These are phyloP conservation scores for Planoprotostelium fungivorum DNA, from an alignment of 78 protist species.

Conservation along the genomic window DNA sequence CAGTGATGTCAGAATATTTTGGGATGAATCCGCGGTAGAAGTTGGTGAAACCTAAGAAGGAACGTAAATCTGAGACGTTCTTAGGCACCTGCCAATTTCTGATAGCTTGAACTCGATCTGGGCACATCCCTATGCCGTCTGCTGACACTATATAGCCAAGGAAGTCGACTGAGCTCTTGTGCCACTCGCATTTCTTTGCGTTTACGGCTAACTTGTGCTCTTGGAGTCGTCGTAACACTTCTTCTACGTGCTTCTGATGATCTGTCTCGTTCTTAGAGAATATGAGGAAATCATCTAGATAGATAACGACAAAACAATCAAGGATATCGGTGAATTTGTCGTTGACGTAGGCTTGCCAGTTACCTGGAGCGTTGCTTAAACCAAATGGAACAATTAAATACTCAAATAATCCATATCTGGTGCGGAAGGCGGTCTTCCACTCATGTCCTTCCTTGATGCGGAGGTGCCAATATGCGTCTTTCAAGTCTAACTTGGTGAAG, in stretches of 20 bases:
- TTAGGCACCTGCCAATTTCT: background rate
- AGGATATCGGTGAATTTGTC: background rate
- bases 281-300: constrained; percentile 18
- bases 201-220: background rate
- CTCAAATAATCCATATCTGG: constrained; percentile 15
- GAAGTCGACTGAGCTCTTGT: background rate
- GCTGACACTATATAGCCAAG: constrained; percentile 12
- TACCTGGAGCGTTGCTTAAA: constrained; percentile 10
- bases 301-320: background rate
- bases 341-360: background rate
- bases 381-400: constrained; percentile 32
- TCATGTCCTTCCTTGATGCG: background rate
- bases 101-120: background rate
- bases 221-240: constrained; percentile 1
- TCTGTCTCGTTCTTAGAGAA: background rate
- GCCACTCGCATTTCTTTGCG: background rate
- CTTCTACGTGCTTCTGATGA: constrained; percentile 1
- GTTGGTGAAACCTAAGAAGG: constrained; percentile 17
- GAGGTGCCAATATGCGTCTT: constrained; percentile 16
- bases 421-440: constrained; percentile 23
- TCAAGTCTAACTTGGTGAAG: constrained; percentile 27
- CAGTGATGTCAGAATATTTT: background rate
- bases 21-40: constrained; percentile 25
- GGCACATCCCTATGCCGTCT: background rate
- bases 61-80: background rate